Percentiles rank a stretch among this genome's conserved stretches.
phyloP scores from a whole-genome alignment of 257 asterid species.

The Solanum habrochaites region DNA sequence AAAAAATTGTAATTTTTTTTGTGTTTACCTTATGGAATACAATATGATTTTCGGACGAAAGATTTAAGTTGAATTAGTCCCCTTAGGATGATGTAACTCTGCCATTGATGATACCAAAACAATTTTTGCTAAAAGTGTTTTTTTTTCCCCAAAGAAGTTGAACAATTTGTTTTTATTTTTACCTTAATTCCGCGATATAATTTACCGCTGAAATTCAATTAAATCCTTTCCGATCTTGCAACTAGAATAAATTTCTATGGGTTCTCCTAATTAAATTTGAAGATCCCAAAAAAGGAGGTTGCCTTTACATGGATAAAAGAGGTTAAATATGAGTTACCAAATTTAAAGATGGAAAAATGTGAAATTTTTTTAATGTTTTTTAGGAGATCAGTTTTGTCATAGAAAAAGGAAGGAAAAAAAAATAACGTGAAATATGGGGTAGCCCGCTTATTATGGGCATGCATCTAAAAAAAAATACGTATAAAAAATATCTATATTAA shows the following conservation, averaged over 20 bases:
- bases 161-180: neutral
- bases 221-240: neutral
- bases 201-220: neutral
- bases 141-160: neutral
- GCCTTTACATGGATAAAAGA: neutral
- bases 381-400: neutral
- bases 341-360: neutral
- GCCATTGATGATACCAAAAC: neutral
- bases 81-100: neutral
- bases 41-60: neutral
- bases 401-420: neutral
- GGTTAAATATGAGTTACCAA: neutral
- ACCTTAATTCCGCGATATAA: neutral
- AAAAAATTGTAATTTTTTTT: too few relatives aligned
- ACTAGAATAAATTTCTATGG: neutral
- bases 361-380: too few relatives aligned
- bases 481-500: neutral
- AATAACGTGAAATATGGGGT: neutral
- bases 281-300: neutral
- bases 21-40: neutral
- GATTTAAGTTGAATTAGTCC: neutral
- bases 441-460: neutral
- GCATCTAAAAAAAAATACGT: neutral
- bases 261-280: neutral
- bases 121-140: neutral